Conservation (phyloP, 2,329 filamentous ascomycete genomes). For the Geosmithia flava region DNA sequence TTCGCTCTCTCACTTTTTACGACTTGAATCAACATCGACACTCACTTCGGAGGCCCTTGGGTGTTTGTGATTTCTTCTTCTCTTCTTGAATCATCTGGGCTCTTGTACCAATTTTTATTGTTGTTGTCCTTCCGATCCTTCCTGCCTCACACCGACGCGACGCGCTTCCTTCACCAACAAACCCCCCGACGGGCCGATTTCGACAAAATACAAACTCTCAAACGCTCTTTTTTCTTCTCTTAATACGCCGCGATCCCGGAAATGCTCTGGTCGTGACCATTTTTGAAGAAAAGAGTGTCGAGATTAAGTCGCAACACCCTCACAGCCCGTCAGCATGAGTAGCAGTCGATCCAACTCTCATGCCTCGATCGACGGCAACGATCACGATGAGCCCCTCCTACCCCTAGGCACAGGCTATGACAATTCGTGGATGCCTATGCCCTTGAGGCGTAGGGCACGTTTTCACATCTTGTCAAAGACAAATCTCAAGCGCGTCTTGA, state of each 20-base stretch:
- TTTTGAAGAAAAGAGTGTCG: not conserved
- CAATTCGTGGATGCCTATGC: slow-evolving; percentile 7
- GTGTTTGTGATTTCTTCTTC: too few species aligned
- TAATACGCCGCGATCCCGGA: not conserved
- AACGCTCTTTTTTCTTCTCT: not conserved
- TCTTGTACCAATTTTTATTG: not conserved
- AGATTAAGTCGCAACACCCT: not conserved
- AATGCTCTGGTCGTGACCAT: not conserved
- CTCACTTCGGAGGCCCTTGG: too few species aligned
- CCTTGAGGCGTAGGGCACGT: slow-evolving; percentile 9
- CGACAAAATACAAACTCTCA: not conserved
- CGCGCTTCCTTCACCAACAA: not conserved
- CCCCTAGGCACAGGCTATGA: slow-evolving; percentile 18
- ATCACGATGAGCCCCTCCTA: slow-evolving; percentile 18
- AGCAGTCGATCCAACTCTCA: slow-evolving; percentile 21
- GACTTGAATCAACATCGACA: too few species aligned
- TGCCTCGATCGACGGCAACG: slow-evolving; percentile 14
- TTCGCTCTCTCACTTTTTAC: too few species aligned
- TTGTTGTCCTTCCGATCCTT: not conserved
- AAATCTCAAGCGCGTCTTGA: slow-evolving; percentile 33
- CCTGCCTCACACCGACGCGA: not conserved
- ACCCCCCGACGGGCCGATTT: not conserved
- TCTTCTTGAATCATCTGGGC: not conserved
- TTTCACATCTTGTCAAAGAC: slow-evolving; percentile 19
- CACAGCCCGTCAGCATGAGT: not conserved